Evolutionary conservation across 805 yeast genomes (phyloP), one percentile per base, ranked within the genome.

Genomic region (Metschnikowia noctiluminum): DNA sequence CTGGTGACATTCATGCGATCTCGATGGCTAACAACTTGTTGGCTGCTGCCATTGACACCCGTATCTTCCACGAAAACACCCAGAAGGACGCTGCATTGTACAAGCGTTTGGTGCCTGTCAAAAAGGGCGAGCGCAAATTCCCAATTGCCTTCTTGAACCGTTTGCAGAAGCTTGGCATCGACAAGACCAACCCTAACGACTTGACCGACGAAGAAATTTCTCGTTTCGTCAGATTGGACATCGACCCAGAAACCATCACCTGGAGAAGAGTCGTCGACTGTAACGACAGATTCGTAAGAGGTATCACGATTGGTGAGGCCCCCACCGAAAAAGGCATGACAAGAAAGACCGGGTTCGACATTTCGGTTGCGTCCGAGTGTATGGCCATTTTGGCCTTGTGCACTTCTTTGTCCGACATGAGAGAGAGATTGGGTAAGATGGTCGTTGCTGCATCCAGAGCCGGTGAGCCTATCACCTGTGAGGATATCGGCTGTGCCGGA

Each of bases 1-100:
- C 94, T 42, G 94, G 94, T 65, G 94, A 86, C 68, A 86, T 87
- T 52, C 94, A 87, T 64, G 92, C 94, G 41, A 85, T 87, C 61
- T 81, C 89, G 49, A 84, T 84, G 74, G 94, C 94, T 45, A 85
- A 85, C 65, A 87, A 87, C 67, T 71, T 87, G 62, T 71, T 87
- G 53, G 90, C 91, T 48, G 94, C 95, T 54, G 95, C 95, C 31
- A 82, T 87, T 54, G 95, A 87, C 68, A 85, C 95, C 2, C 78
- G 95, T 73, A 85, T 86, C 73, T 87, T 87, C 79, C 95, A 87
- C 64, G 95, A 87, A 70, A 56, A 74, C 51, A 86, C 92, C 28
- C 91, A 86, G 67, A 78, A 77, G 65, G 87, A 85, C 66, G 85
- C 79, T 52, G 82, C 89, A 30, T 77, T 87, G 56, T 87, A 82